Evolutionary conservation across 2,329 filamentous ascomycete species (phyloP), one percentile per base, ranked within the genome.

Genomic region (Volutella citrinella): DNA sequence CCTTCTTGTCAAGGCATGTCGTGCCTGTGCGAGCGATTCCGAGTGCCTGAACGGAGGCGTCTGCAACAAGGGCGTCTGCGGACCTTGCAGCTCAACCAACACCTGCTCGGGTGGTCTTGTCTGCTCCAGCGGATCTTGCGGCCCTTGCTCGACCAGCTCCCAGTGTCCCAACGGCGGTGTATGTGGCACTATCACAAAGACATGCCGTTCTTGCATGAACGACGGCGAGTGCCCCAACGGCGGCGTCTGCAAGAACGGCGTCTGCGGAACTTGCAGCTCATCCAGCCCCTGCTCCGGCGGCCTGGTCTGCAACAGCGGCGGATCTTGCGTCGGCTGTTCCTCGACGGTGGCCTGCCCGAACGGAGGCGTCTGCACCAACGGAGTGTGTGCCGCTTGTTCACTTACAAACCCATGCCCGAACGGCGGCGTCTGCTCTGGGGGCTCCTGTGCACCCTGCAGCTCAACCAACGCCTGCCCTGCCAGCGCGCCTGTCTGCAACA

Each of bases 91-190:
- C 2, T 19, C 36, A 32, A 42, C 35, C 27, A 27, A 32, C 1
- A 15, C 33, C 5, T 46, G 43, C 21, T n/a, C 24, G 28, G 30
- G 13, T 9, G 36, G 36, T 12, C 36, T 41, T n/a, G 32, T 38
- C 19, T 46, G 43, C 22, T 14, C 20, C 9, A 22, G 19, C 17
- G 30, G 38, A 11, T 17, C 32, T 7, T 42, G 38, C 24, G 22
- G 13, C 10, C 19, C 30, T 5, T 42, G 38, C n/a, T 34, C 34
- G n/a, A 13, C 7, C 7, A 20, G 12, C 13, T 25, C 38, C 11
- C 30, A 42, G 24, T 42, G 38, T 17, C 14, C 13, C 17, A 27
- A 27, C 6, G 38, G 38, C 5, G 23, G 31, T n/a, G 21, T 38
- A 16, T 42, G 40, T 13, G 30, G 19, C 9, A 33, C 30, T 13